Evolutionary conservation across 1,284 basidiomycete genomes (phyloP).

Genomic region (Tylopilus sp.): DNA sequence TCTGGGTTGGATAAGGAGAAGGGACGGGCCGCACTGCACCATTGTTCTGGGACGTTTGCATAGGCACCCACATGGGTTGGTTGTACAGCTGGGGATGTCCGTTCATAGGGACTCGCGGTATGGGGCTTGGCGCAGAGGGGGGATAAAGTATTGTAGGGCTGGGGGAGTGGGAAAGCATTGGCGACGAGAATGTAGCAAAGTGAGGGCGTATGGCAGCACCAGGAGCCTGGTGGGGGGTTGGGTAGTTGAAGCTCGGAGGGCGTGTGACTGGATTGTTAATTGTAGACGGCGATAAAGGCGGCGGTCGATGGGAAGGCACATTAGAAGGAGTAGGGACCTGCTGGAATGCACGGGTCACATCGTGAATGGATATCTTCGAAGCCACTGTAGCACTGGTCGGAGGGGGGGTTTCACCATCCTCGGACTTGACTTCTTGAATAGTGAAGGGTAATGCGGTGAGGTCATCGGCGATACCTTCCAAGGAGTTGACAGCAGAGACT

Average conservation of each 20-base stretch:
- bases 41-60: slow-evolving; percentile 54
- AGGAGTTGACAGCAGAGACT: slow-evolving; percentile 71
- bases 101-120: slow-evolving; percentile 66
- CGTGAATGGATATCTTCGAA: slow-evolving; percentile 77
- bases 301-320: slow-evolving; percentile 50
- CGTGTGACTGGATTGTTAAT: slow-evolving; percentile 55
- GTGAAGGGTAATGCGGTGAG: slow-evolving; percentile 75
- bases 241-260: slow-evolving; percentile 47
- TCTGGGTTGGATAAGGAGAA: slow-evolving; percentile 67
- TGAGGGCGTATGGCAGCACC: slow-evolving; percentile 57
- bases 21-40: slow-evolving; percentile 62
- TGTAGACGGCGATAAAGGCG: slow-evolving; percentile 56
- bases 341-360: slow-evolving; percentile 82
- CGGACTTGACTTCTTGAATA: slow-evolving; percentile 79
- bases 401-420: slow-evolving; percentile 80
- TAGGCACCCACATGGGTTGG: slow-evolving; percentile 71
- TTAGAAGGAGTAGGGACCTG: slow-evolving; percentile 68
- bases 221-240: slow-evolving; percentile 48
- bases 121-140: slow-evolving; percentile 63
- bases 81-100: slow-evolving; percentile 64
- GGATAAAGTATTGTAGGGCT: slow-evolving; percentile 68
- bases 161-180: slow-evolving; percentile 73
- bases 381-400: slow-evolving; percentile 59
- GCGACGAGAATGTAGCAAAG: slow-evolving; percentile 66
- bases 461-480: slow-evolving; percentile 80